These are phyloP conservation scores for Phyllosticta ampelicida DNA, from an alignment of 2,329 filamentous ascomycete species.

Conservation along the genomic window DNA sequence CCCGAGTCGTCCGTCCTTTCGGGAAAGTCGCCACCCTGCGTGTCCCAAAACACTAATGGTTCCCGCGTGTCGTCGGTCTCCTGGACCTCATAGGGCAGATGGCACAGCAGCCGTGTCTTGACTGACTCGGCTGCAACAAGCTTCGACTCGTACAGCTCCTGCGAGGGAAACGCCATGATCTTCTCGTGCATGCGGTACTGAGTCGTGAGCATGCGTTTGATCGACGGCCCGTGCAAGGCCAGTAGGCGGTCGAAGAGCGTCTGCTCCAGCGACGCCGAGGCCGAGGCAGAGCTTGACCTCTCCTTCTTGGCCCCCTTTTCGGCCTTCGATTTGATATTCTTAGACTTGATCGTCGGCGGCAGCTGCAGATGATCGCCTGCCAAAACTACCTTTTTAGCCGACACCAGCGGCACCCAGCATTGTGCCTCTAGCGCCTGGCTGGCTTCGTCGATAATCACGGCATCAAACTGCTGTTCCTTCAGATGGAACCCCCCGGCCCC, in stretches of 20 bases:
- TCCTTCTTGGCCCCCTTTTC: slow-evolving; percentile 29
- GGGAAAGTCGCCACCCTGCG: slow-evolving; percentile 84
- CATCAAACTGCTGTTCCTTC: slow-evolving; percentile 71
- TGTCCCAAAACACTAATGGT: slow-evolving; percentile 88
- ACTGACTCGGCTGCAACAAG: slow-evolving; percentile 74
- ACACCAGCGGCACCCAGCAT: slow-evolving; percentile 85
- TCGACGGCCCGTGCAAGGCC: slow-evolving; percentile 63
- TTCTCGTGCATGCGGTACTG: slow-evolving; percentile 97
- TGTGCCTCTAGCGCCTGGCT: slow-evolving; percentile 93
- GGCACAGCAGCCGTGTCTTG: slow-evolving; percentile 60
- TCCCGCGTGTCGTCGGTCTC: slow-evolving; percentile 80
- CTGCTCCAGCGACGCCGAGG: slow-evolving; percentile 64
- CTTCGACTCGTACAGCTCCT: slow-evolving; percentile 73
- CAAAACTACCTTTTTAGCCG: slow-evolving; percentile 70
- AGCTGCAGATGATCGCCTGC: slow-evolving; percentile 92
- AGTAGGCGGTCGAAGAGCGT: slow-evolving; percentile 89
- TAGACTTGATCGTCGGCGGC: slow-evolving; percentile 85
- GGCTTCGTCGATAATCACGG: slow-evolving; percentile 92
- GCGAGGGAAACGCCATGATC: slow-evolving; percentile 91
- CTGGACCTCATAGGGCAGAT: slow-evolving; percentile 65
- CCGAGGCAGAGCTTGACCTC: too few relatives aligned
- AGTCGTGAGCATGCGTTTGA: slow-evolving; percentile 92
- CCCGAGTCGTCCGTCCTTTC: slow-evolving; percentile 67
- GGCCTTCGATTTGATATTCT: slow-evolving; percentile 34
- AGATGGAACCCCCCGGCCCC: slow-evolving; percentile 81